Evolutionary conservation across 1,284 basidiomycete species (phyloP), one percentile per base, ranked within the genome.

Genomic region (Mycena sp.): DNA sequence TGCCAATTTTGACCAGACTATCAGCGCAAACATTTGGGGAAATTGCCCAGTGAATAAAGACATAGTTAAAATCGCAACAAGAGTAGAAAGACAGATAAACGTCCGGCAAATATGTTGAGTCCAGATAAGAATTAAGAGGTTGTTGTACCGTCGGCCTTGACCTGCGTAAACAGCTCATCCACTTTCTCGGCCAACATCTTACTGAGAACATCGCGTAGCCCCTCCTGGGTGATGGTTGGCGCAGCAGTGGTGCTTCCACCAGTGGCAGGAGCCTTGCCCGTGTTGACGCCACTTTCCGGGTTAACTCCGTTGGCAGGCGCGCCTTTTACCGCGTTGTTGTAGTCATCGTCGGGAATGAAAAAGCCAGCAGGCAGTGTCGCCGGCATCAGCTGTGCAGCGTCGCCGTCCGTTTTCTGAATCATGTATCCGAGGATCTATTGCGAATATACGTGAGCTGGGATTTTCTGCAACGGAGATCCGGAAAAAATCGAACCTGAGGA

Each of bases 351-450:
- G 7, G 62, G 58, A 23, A 64, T 55, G 58, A 67, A 64, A 41
- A 67, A 64, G 10, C 44, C 49, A 17, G 28, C 43, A 12, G 62
- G 62, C 6, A 64, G 51, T 37, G 57, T 19, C n/a, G 40, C 35
- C 4, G 63, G 58, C 59, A 65, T 54, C 1, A 44, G 30, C 41
- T 54, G 12, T 1, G 63, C 43, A 7, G 57, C 44, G 38, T 67
- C 66, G 1, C 30, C 0, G 21, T 61, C 63, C 2, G 52, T 52
- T 14, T 54, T 46, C 56, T 67, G 59, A 10, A 65, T 52, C 50
- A 65, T 65, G 44, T 68, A 68, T 1, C 67, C 64, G 1, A 68
- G 48, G 44, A 68, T 66, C 67, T 68, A 6, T 3, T 0, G 12
- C 19, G 19, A 9, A 23, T 29, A 1, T 6, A 29, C 32, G 3